Base-by-base conservation (phyloP, 148 eudicot species). In the Bassia scoparia region DNA sequence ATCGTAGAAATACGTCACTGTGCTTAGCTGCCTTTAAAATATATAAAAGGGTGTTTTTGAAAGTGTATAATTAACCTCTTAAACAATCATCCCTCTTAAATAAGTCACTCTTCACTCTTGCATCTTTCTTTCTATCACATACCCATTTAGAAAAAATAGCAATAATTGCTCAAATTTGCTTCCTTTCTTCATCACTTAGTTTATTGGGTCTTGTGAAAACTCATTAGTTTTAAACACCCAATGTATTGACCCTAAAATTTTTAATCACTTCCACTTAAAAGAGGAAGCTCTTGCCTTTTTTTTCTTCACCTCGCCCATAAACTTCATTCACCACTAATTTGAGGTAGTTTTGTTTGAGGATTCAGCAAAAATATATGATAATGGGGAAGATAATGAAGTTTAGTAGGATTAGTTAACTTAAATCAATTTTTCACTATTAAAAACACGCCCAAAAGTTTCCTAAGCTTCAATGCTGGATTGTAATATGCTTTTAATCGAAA, bases 371-470 rank as follows among this genome's bases (percentile, higher is more conserved):
- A 43, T 31, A 49, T 21, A 29, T 17, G 23, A 67, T 41, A 35
- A 83, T 84, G 89, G 86, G 84, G 78, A 89, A 76, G 83, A 76
- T n/a, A n/a, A n/a, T 90, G 70, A 85, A 85, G 55, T 66, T 91
- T 68, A 90, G 90, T 69, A 89, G 81, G 68, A 77, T n/a, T n/a
- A n/a, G n/a, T n/a, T n/a, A n/a, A n/a, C n/a, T n/a, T n/a, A n/a
- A n/a, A n/a, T n/a, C n/a, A n/a, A n/a, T n/a, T n/a, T n/a, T n/a
- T n/a, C n/a, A n/a, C n/a, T n/a, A n/a, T n/a, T n/a, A n/a, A n/a
- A 56, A 56, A 17, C 31, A 53, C 33, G 14, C 34, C 59, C 69
- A 63, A 34, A 58, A 48, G 1, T 23, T 29, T 64, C 33, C 44
- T 60, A n/a, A 71, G 27, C 81, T 66, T 78, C 60, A 65, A 78